Percentiles rank a stretch among this genome's conserved stretches.
Conservation (phyloP, 192 early-diverging fungal genomes). For the Coemansia sp. region DNA sequence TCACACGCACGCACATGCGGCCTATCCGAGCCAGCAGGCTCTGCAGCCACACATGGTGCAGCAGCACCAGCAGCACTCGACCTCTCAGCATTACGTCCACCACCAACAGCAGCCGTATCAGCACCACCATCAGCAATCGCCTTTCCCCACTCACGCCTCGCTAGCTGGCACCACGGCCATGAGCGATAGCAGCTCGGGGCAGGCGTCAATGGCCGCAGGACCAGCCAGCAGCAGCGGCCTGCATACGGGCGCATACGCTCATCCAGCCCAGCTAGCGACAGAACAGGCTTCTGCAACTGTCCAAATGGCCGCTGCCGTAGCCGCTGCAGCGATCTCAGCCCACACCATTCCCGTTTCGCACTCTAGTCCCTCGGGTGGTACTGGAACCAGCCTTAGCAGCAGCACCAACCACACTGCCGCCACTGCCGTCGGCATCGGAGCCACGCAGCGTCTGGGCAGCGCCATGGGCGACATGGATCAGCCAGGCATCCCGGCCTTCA, state of each 20-base stretch:
- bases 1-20: slow-evolving; percentile 25
- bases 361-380: slow-evolving; percentile 8
- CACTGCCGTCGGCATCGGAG: slow-evolving; percentile 13
- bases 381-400: slow-evolving; percentile 13
- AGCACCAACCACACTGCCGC: slow-evolving; percentile 2
- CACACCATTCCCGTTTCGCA: slow-evolving; percentile 27
- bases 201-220: slow-evolving; percentile 17
- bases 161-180: slow-evolving; percentile 29
- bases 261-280: slow-evolving; percentile 18
- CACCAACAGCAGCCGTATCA: slow-evolving; percentile 18
- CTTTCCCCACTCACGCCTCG: slow-evolving; percentile 29
- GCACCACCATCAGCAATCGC: slow-evolving; percentile 17
- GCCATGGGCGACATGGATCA: slow-evolving; percentile 33
- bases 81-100: slow-evolving; percentile 7
- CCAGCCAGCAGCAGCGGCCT: slow-evolving; percentile 15
- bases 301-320: slow-evolving; percentile 49
- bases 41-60: slow-evolving; percentile 26
- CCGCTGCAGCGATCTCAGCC: slow-evolving; percentile 40
- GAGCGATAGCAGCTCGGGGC: slow-evolving; percentile 30
- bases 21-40: slow-evolving; percentile 17
- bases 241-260: slow-evolving; percentile 26
- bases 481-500: slow-evolving; percentile 34
- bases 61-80: slow-evolving; percentile 7
- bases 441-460: slow-evolving; percentile 11
- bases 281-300: slow-evolving; percentile 40